Conservation (phyloP, 371 early-diverging fungal genomes). For the Chytridiales sp. region DNA sequence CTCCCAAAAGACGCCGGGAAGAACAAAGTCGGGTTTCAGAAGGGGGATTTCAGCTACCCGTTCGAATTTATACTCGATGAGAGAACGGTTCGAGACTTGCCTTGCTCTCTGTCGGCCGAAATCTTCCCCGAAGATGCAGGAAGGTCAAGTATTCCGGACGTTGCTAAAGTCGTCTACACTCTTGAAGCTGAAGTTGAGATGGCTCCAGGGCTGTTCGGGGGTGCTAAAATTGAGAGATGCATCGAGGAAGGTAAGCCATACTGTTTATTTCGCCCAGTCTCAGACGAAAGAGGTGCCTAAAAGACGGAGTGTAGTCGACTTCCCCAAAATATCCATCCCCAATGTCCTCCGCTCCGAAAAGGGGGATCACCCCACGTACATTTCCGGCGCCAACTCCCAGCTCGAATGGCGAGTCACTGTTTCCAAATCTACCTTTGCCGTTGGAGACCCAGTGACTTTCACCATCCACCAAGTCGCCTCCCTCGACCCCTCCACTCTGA, state of each 20-base stretch:
- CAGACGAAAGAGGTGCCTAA: not conserved
- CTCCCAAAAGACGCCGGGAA: conserved; percentile 1
- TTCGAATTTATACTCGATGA: conserved; percentile 18
- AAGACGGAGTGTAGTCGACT: conserved; percentile 9
- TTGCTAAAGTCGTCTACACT: conserved; percentile 10
- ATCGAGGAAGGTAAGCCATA: conserved; percentile 5
- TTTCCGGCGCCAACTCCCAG: conserved; percentile 12
- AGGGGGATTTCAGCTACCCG: conserved; percentile 14
- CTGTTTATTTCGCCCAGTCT: conserved; percentile 1
- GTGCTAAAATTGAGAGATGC: conserved; percentile 1
- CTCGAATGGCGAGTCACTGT: conserved; percentile 23
- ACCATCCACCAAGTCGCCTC: conserved; percentile 20
- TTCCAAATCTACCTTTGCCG: conserved; percentile 10
- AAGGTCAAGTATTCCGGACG: not conserved
- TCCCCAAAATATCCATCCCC: conserved; percentile 28
- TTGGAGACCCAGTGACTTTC: conserved; percentile 21
- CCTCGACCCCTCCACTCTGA: not conserved
- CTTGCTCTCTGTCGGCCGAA: conserved; percentile 13
- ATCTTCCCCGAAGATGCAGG: not conserved
- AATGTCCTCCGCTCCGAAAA: conserved; percentile 5
- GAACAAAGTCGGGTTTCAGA: conserved; percentile 2
- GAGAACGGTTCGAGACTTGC: conserved; percentile 2
- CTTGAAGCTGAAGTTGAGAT: conserved; percentile 21
- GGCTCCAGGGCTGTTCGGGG: conserved; percentile 7
- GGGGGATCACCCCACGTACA: conserved; percentile 16